These are phyloP conservation scores for Penicillium sp. DNA, from an alignment of 2,329 filamentous ascomycete genomes.

Conservation along the genomic window DNA sequence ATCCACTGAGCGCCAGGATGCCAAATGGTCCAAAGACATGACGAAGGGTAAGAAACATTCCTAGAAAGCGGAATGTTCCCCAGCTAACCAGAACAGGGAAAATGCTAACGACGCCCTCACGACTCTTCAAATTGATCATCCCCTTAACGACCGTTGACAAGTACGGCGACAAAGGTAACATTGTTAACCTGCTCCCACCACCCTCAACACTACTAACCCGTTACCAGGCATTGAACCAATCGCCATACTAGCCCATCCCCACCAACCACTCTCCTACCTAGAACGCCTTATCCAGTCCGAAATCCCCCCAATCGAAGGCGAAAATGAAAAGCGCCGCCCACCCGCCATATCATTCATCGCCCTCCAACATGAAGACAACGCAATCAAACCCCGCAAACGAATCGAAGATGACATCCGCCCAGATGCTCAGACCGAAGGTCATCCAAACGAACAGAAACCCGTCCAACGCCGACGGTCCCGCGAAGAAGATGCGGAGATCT, in stretches of 20 bases:
- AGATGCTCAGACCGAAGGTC: conserved; percentile 3
- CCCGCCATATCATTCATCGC: conserved; percentile 77
- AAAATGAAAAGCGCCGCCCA: conserved; percentile 64
- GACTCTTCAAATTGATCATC: conserved; percentile 76
- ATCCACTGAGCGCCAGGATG: background rate
- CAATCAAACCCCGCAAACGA: conserved; percentile 43
- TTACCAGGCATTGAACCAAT: conserved; percentile 69
- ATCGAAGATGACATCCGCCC: conserved; percentile 29
- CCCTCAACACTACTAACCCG: conserved; percentile 4
- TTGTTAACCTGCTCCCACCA: background rate
- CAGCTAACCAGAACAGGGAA: conserved; percentile 55
- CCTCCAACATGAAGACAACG: conserved; percentile 67
- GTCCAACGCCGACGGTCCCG: conserved; percentile 49
- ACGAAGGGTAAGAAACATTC: conserved; percentile 54
- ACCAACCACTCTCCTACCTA: conserved; percentile 87
- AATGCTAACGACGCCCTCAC: conserved; percentile 74
- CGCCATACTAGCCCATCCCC: conserved; percentile 80
- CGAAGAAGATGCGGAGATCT: conserved; percentile 65
- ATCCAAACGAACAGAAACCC: conserved; percentile 14
- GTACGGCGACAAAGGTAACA: conserved; percentile 54
- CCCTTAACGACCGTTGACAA: conserved; percentile 65
- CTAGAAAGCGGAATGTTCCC: background rate
- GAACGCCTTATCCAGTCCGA: conserved; percentile 87
- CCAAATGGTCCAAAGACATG: conserved; percentile 47
- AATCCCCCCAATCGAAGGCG: conserved; percentile 64